A percentile compares a stretch with the other conserved stretches of the same genome.
Evolutionary conservation across 2,329 filamentous ascomycete species (phyloP).

Genomic region (Exutisphaerella laricina): DNA sequence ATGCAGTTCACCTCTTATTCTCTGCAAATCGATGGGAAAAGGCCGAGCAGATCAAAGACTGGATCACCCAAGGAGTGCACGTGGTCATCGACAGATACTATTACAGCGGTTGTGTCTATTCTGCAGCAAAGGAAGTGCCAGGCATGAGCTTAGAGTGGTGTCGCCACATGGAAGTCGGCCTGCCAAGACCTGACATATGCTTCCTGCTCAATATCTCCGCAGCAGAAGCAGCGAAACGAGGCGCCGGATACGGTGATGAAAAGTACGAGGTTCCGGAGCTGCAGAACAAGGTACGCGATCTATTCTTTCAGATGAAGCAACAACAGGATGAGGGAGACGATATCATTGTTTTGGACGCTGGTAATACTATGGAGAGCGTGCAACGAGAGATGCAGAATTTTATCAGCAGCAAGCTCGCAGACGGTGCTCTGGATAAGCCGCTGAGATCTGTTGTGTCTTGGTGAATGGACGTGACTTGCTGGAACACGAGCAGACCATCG

Average conservation of each 20-base stretch:
- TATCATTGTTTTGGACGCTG: conserved; percentile 53
- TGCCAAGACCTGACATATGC: conserved; percentile 81
- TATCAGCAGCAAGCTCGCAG: too few relatives aligned
- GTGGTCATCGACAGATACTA: conserved; percentile 91
- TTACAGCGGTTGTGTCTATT: conserved; percentile 90
- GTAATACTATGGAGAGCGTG: conserved; percentile 47
- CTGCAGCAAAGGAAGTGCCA: conserved; percentile 75
- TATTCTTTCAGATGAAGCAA: conserved; percentile 56
- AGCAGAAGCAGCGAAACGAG: conserved; percentile 64
- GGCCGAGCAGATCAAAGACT: conserved; percentile 38
- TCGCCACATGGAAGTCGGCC: conserved; percentile 72
- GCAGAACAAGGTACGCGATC: conserved; percentile 69
- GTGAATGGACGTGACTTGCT: too few relatives aligned
- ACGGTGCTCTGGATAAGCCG: too few relatives aligned
- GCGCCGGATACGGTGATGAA: conserved; percentile 86
- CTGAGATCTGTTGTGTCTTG: too few relatives aligned
- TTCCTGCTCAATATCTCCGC: conserved; percentile 80
- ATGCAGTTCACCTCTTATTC: conserved; percentile 84
- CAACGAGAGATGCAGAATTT: conserved; percentile 34
- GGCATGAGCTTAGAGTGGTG: conserved; percentile 71
- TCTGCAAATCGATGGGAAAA: conserved; percentile 86
- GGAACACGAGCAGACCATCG: too few relatives aligned
- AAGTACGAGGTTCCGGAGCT: conserved; percentile 80
- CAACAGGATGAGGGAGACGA: conserved; percentile 47
- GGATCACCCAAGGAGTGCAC: conserved; percentile 61